A percentile compares a stretch with the other conserved stretches of the same genome.
These are phyloP conservation scores for Tympanopsis confertula DNA, from an alignment of 2,329 filamentous ascomycete genomes.

Conservation along the genomic window DNA sequence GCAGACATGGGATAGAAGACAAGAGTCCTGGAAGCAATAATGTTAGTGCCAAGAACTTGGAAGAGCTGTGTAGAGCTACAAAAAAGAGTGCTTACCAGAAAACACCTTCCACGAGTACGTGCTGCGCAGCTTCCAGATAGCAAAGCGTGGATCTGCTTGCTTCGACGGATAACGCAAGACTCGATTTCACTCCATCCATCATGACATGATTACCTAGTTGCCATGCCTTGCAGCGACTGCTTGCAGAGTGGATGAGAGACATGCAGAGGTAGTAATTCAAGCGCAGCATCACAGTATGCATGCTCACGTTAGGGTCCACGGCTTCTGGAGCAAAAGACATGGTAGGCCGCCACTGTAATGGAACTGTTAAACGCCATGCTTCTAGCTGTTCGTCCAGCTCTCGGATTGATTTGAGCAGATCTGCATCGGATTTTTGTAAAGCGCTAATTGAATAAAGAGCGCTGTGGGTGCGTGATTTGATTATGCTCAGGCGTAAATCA, in stretches of 20 bases:
- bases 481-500: conserved; percentile 33
- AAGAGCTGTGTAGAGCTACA: conserved; percentile 4
- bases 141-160: conserved; percentile 41
- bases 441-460: conserved; percentile 36
- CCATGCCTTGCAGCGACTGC: conserved; percentile 34
- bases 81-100: conserved; percentile 29
- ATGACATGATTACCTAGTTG: conserved; percentile 14
- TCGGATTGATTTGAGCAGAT: conserved; percentile 39
- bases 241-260: conserved; percentile 41
- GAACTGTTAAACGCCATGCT: conserved; percentile 36
- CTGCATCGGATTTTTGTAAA: conserved; percentile 36
- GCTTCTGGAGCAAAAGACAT: conserved; percentile 26
- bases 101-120: conserved; percentile 28
- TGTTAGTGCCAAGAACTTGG: conserved; percentile 8
- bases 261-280: conserved; percentile 44
- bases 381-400: conserved; percentile 45
- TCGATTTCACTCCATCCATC: conserved; percentile 36
- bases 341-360: conserved; percentile 28
- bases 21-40: conserved; percentile 28
- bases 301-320: conserved; percentile 15
- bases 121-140: conserved; percentile 29
- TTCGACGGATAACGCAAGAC: conserved; percentile 37
- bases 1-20: conserved; percentile 45
- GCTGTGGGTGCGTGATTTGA: conserved; percentile 36
- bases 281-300: conserved; percentile 33